These are phyloP conservation scores for Albugo laibachii DNA, from an alignment of 352 stramenopile species.

Conservation along the genomic window DNA sequence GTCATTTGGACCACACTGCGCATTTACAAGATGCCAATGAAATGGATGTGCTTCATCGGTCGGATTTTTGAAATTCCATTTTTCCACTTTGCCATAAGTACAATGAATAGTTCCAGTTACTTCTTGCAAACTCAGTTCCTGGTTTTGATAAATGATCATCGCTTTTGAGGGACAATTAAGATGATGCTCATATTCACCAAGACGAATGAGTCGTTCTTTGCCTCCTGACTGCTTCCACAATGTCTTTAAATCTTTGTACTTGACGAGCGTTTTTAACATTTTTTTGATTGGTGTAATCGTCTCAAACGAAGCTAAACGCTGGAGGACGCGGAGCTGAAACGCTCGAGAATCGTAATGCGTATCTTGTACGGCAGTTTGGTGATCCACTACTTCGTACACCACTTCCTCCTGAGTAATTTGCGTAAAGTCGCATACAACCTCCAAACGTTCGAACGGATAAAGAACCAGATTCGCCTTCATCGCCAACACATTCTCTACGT, in stretches of 20 bases:
- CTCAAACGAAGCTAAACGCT: slow-evolving; percentile 9
- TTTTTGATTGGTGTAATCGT: slow-evolving; percentile 10
- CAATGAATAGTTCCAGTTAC: slow-evolving; percentile 26
- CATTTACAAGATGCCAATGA: slow-evolving; percentile 59
- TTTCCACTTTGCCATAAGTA: slow-evolving; percentile 52
- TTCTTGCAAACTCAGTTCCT: slow-evolving; percentile 29
- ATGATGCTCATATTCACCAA: slow-evolving; percentile 31
- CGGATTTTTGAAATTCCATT: slow-evolving; percentile 62
- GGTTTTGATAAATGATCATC: slow-evolving; percentile 27
- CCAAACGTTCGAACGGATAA: slow-evolving; percentile 36
- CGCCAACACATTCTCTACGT: slow-evolving; percentile 18
- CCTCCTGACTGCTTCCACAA: slow-evolving; percentile 24
- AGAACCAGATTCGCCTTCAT: slow-evolving; percentile 13
- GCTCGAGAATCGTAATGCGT: slow-evolving; percentile 27
- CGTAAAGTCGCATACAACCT: slow-evolving; percentile 40
- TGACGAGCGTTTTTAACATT: slow-evolving; percentile 17
- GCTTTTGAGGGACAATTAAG: slow-evolving; percentile 17
- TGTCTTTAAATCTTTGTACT: slow-evolving; percentile 29
- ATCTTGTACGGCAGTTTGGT: slow-evolving; percentile 16
- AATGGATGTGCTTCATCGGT: slow-evolving; percentile 56
- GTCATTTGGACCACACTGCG: slow-evolving; percentile 40
- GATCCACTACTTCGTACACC: slow-evolving; percentile 27
- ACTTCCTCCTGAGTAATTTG: slow-evolving; percentile 13
- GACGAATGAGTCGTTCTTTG: slow-evolving; percentile 25
- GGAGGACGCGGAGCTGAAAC: slow-evolving; percentile 26